These are phyloP conservation scores for Paecilomyces niveus DNA, from an alignment of 2,329 filamentous ascomycete genomes.

Conservation along the genomic window DNA sequence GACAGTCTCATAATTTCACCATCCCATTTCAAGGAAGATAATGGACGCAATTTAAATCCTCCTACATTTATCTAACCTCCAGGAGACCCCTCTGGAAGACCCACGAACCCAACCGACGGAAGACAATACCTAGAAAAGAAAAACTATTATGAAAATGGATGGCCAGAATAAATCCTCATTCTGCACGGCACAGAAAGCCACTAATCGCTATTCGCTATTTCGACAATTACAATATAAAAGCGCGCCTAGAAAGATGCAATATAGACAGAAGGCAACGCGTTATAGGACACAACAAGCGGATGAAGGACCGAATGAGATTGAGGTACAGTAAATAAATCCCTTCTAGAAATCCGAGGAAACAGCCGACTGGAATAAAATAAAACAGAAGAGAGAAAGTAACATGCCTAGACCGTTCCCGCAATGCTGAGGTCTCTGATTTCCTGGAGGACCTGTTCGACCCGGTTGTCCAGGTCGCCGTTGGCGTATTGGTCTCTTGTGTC, in stretches of 20 bases:
- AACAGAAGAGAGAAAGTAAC: constrained; percentile 2
- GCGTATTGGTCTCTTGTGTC: constrained; percentile 96
- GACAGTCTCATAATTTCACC: no score
- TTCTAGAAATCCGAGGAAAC: background rate
- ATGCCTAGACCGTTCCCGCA: constrained; percentile 56
- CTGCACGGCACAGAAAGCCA: background rate
- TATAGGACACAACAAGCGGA: constrained; percentile 1
- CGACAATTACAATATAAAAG: background rate
- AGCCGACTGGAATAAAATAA: constrained; percentile 2
- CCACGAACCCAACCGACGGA: no score
- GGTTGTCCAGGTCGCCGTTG: constrained; percentile 78
- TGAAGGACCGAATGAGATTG: background rate
- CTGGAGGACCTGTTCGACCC: constrained; percentile 91
- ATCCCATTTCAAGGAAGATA: no score
- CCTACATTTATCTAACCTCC: no score
- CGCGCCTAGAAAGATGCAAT: background rate
- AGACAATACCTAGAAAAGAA: background rate
- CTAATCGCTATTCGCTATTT: background rate
- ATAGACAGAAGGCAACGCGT: background rate
- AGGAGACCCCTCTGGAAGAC: no score
- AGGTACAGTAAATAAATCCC: constrained; percentile 1
- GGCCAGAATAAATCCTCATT: background rate
- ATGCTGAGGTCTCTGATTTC: constrained; percentile 97
- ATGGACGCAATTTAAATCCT: no score
- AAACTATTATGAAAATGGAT: background rate